Conservation (phyloP, 306 rosid species). For the Dalbergia oliveri region DNA sequence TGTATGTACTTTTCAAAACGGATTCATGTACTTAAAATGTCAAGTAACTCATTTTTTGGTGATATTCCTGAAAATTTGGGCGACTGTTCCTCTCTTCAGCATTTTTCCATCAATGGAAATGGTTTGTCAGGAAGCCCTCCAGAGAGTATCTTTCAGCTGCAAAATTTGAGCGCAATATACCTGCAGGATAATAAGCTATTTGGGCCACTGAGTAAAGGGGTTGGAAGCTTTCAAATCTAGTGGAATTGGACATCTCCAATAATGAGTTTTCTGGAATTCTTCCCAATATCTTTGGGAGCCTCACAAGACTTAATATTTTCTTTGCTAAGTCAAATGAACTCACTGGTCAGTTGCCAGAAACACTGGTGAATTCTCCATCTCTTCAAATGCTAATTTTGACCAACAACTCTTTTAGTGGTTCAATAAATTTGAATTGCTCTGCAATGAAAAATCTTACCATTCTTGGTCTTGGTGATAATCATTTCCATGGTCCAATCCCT, state of each 20-base stretch:
- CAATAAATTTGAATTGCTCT: constrained; percentile 45
- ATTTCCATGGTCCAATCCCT: constrained; percentile 52
- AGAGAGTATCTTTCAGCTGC: constrained; percentile 38
- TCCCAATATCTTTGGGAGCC: constrained; percentile 41
- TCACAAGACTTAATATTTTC: constrained; percentile 37
- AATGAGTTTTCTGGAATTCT: constrained; percentile 43
- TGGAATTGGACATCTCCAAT: constrained; percentile 42
- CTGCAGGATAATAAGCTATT: constrained; percentile 40
- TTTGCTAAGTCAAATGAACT: constrained; percentile 26
- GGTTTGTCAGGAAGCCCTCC: constrained; percentile 42
- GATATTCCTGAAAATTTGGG: constrained; percentile 40
- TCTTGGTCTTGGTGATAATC: constrained; percentile 48
- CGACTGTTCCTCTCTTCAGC: constrained; percentile 38
- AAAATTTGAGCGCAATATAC: constrained; percentile 23
- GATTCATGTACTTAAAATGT: constrained; percentile 23
- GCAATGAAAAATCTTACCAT: constrained; percentile 47
- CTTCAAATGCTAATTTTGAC: constrained; percentile 17
- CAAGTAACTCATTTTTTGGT: constrained; percentile 40
- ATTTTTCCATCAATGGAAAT: constrained; percentile 36
- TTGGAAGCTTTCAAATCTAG: constrained; percentile 37
- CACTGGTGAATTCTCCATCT: constrained; percentile 49
- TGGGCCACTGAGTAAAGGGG: constrained; percentile 23
- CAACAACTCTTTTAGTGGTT: constrained; percentile 45
- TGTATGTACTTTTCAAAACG: constrained; percentile 3
- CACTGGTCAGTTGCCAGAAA: constrained; percentile 37